These are phyloP conservation scores for Perilla frutescens DNA, from an alignment of 257 asterid genomes.

Conservation along the genomic window DNA sequence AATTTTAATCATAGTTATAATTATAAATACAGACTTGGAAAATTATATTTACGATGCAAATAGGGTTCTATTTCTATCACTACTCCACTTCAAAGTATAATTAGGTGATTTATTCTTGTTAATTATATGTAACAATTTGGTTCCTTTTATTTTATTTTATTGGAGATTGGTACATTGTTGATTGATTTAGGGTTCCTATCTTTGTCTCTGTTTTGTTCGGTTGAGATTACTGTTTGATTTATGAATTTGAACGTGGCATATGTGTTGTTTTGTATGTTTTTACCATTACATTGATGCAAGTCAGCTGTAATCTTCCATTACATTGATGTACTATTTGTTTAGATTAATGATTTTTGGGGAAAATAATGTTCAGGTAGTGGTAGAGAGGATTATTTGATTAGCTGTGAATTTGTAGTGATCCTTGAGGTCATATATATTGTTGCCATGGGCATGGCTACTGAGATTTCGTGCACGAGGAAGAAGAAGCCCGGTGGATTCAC, in stretches of 20 bases:
- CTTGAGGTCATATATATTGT: conserved; percentile 37
- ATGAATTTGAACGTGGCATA: conserved; percentile 24
- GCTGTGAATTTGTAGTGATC: conserved; percentile 47
- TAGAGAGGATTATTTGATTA: conserved; percentile 38
- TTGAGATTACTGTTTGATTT: background rate
- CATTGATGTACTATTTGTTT: conserved; percentile 1
- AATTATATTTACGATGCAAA: no score
- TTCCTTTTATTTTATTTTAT: background rate
- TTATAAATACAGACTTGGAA: no score
- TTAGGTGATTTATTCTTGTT: no score
- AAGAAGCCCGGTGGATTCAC: conserved; percentile 50
- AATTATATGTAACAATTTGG: no score
- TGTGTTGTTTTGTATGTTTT: background rate
- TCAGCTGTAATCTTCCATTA: background rate
- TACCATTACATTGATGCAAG: background rate
- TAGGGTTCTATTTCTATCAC: no score
- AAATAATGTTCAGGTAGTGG: conserved; percentile 31
- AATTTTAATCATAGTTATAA: background rate
- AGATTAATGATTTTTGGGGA: conserved; percentile 27
- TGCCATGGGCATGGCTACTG: conserved; percentile 69
- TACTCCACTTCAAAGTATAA: no score
- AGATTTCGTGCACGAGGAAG: conserved; percentile 49
- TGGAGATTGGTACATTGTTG: conserved; percentile 17
- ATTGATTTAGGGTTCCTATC: conserved; percentile 34
- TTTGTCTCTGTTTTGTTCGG: background rate